Percentiles rank a stretch among this genome's conserved stretches.
Conservation (phyloP, 1,284 basidiomycete genomes). For the Ceratobasidium sp. region DNA sequence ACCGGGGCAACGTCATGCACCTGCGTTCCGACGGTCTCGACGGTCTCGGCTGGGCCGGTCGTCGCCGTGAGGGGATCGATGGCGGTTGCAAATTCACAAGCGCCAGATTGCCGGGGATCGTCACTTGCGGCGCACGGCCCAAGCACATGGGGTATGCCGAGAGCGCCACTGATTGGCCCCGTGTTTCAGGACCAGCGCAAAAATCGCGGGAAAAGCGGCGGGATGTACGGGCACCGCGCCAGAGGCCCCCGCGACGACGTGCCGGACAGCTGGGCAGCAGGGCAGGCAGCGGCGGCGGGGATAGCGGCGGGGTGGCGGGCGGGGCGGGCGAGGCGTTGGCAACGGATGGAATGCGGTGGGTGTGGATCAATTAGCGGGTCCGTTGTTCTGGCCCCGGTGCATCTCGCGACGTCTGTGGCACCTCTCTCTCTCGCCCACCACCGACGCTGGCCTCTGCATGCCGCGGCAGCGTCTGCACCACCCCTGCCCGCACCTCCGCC, state of each 20-base stretch:
- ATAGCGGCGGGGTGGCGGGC: not conserved
- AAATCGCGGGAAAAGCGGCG: not conserved
- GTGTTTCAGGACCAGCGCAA: slow-evolving; percentile 6
- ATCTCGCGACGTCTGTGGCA: slow-evolving; percentile 11
- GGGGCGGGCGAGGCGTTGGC: not conserved
- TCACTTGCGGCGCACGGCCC: not conserved
- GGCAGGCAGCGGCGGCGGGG: not conserved
- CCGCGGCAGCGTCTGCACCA: not conserved
- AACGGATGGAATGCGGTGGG: slow-evolving; percentile 11
- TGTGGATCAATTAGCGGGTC: slow-evolving; percentile 11
- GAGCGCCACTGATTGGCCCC: slow-evolving; percentile 11
- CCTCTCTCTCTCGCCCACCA: slow-evolving; percentile 11
- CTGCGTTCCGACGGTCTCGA: too few relatives aligned
- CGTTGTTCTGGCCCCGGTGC: slow-evolving; percentile 12
- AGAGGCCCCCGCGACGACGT: too few relatives aligned
- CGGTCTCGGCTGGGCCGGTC: too few relatives aligned
- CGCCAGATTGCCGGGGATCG: not conserved
- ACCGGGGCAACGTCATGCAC: too few relatives aligned
- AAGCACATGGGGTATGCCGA: not conserved
- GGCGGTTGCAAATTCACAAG: not conserved
- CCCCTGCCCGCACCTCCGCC: not conserved
- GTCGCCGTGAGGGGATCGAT: not conserved
- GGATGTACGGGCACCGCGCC: too few relatives aligned
- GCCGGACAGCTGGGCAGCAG: not conserved
- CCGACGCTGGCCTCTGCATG: not conserved